Evolutionary conservation across 2,329 filamentous ascomycete species (phyloP).

Genomic region (Fusarium sp.): DNA sequence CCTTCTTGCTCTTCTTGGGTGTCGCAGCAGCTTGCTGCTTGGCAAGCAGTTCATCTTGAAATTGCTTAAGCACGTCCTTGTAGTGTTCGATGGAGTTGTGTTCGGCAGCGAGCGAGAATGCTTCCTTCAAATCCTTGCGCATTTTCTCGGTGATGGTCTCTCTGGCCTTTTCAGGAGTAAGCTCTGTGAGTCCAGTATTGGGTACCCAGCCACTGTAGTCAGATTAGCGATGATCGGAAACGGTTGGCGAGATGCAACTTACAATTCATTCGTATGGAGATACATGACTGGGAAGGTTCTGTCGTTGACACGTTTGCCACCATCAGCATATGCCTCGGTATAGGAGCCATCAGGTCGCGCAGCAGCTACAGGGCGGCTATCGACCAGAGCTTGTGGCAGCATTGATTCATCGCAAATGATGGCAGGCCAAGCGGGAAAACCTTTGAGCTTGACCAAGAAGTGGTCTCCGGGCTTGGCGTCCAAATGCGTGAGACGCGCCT

Average conservation of each 20-base stretch:
- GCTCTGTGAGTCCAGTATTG: conserved; percentile 82
- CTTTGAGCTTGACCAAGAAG: conserved; percentile 93
- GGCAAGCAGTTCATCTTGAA: conserved; percentile 70
- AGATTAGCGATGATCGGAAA: conserved; percentile 12
- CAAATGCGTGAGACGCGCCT: conserved; percentile 73
- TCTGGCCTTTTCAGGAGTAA: conserved; percentile 77
- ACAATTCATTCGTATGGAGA: conserved; percentile 96
- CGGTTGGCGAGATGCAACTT: conserved; percentile 54
- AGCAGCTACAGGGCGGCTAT: conserved; percentile 83
- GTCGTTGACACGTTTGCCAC: conserved; percentile 85
- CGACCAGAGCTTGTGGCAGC: conserved; percentile 81
- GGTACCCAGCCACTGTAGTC: conserved; percentile 83
- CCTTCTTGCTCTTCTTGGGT: conserved; percentile 55
- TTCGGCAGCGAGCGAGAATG: conserved; percentile 83
- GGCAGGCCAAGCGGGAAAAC: conserved; percentile 92
- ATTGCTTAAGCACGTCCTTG: conserved; percentile 79
- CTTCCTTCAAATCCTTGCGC: conserved; percentile 79
- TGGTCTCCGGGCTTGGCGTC: conserved; percentile 91
- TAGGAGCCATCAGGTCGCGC: conserved; percentile 85
- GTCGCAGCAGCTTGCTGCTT: conserved; percentile 53
- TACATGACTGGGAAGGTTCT: conserved; percentile 96
- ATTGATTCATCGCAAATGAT: conserved; percentile 95
- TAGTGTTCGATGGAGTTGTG: conserved; percentile 81
- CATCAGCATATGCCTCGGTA: conserved; percentile 86
- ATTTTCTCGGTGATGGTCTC: conserved; percentile 78